A percentile compares a stretch with the other conserved stretches of the same genome.
Conservation (phyloP, 192 early-diverging fungal species). For the Podila epigama region DNA sequence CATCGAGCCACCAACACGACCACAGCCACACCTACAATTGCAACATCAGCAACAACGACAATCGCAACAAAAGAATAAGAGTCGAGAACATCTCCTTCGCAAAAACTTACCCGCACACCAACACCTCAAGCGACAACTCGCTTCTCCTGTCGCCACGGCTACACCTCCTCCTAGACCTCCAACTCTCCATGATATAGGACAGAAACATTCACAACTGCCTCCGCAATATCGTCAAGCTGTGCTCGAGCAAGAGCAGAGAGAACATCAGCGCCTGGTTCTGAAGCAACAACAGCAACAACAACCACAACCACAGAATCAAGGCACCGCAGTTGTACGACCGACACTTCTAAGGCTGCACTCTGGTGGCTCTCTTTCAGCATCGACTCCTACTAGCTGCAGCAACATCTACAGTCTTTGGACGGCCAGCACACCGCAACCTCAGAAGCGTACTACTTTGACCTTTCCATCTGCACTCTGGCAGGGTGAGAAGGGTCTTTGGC, state of each 20-base stretch:
- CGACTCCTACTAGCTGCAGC: neutral
- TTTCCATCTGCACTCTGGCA: neutral
- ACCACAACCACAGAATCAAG: conserved; percentile 10
- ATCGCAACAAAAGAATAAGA: conserved; percentile 10
- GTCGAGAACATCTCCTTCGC: neutral
- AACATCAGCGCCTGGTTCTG: conserved; percentile 16
- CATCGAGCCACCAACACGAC: no score
- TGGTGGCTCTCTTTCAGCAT: neutral
- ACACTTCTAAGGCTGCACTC: no score
- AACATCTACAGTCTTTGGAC: neutral
- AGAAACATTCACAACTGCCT: conserved; percentile 29
- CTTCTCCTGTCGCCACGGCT: no score
- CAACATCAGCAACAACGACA: conserved; percentile 15
- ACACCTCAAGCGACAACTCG: conserved; percentile 3
- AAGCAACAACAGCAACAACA: conserved; percentile 16
- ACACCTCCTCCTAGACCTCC: conserved; percentile 5
- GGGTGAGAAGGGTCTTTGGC: no score
- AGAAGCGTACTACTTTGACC: neutral
- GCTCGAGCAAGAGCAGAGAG: conserved; percentile 26
- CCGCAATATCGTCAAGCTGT: conserved; percentile 45
- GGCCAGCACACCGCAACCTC: neutral
- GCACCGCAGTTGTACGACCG: no score
- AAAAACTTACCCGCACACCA: neutral
- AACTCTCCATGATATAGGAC: conserved; percentile 24
- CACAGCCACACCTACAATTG: conserved; percentile 7